Percentiles rank a stretch among this genome's conserved stretches.
Evolutionary conservation across 805 yeast genomes (phyloP).

Genomic region (Yarrowia porcina): DNA sequence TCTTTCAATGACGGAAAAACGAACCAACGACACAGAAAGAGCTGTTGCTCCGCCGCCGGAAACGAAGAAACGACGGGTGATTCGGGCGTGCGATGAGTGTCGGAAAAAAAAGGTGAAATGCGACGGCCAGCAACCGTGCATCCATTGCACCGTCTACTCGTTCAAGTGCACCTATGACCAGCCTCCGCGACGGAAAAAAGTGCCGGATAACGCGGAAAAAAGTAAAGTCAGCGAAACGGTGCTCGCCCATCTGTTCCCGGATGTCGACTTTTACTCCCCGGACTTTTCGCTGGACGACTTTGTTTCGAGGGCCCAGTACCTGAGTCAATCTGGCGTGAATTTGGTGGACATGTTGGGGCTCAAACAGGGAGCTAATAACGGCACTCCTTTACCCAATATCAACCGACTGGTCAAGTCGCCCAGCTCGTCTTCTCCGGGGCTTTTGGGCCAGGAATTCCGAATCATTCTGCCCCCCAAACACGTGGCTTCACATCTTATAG

Average conservation of each 20-base stretch:
- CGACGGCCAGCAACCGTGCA: constrained; percentile 75
- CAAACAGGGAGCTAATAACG: background rate
- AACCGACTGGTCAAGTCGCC: constrained; percentile 19
- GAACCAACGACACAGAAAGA: constrained; percentile 11
- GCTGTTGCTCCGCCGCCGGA: background rate
- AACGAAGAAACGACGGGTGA: constrained; percentile 48
- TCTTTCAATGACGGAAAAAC: background rate
- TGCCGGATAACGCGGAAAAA: constrained; percentile 38
- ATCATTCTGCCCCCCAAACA: constrained; percentile 73
- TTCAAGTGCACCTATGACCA: constrained; percentile 83
- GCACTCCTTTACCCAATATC: background rate
- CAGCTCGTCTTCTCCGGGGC: constrained; percentile 28
- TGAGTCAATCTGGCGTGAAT: constrained; percentile 22
- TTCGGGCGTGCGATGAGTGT: constrained; percentile 73
- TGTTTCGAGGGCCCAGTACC: constrained; percentile 31
- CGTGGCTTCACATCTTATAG: constrained; percentile 65
- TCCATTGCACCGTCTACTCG: constrained; percentile 81
- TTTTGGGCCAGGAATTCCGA: constrained; percentile 50
- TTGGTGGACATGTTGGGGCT: constrained; percentile 4
- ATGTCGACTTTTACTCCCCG: constrained; percentile 40
- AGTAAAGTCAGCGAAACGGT: constrained; percentile 41
- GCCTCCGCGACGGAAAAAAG: constrained; percentile 45
- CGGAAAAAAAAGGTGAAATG: constrained; percentile 46
- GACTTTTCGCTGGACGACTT: constrained; percentile 37
- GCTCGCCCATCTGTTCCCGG: constrained; percentile 42